Evolutionary conservation across 495 filamentous ascomycete genomes (phyloP).

Genomic region (Aspergillus cavernicola): DNA sequence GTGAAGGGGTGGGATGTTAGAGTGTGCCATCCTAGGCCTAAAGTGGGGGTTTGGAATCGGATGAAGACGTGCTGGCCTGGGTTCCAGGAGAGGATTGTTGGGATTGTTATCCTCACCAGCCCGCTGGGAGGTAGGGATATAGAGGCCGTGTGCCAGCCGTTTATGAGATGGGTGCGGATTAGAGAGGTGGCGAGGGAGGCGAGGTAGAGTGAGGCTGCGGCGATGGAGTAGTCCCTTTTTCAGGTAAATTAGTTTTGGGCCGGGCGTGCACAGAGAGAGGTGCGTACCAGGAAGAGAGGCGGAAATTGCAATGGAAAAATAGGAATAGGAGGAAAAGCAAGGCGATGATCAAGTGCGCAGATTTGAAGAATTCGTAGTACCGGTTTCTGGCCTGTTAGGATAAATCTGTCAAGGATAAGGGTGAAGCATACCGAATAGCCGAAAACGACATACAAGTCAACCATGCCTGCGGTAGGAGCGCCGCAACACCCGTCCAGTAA

Average conservation of each 20-base stretch:
- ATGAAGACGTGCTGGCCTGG: constrained; percentile 51
- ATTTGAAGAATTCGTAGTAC: constrained; percentile 60
- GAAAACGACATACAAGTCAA: constrained; percentile 50
- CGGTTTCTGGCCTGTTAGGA: constrained; percentile 35
- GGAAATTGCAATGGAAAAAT: constrained; percentile 57
- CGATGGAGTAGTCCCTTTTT: constrained; percentile 58
- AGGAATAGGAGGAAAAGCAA: constrained; percentile 54
- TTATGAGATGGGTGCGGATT: constrained; percentile 42
- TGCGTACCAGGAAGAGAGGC: constrained; percentile 50
- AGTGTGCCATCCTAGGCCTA: constrained; percentile 34
- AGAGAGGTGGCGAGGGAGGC: constrained; percentile 37
- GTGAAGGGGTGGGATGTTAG: constrained; percentile 52
- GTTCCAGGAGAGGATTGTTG: constrained; percentile 41
- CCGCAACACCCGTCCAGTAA: constrained; percentile 55
- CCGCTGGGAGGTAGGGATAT: constrained; percentile 36
- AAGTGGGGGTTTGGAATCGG: constrained; percentile 16
- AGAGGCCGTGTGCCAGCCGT: constrained; percentile 43
- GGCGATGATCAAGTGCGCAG: constrained; percentile 48
- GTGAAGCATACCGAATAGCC: constrained; percentile 40
- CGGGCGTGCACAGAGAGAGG: not conserved
- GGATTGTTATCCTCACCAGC: constrained; percentile 45
- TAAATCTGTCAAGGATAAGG: not conserved
- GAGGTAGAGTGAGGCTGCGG: constrained; percentile 47
- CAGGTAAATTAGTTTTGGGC: not conserved
- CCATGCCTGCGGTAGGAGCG: constrained; percentile 52